These are phyloP conservation scores for Volvariella surrecta DNA, from an alignment of 1,284 basidiomycete genomes.

Conservation along the genomic window DNA sequence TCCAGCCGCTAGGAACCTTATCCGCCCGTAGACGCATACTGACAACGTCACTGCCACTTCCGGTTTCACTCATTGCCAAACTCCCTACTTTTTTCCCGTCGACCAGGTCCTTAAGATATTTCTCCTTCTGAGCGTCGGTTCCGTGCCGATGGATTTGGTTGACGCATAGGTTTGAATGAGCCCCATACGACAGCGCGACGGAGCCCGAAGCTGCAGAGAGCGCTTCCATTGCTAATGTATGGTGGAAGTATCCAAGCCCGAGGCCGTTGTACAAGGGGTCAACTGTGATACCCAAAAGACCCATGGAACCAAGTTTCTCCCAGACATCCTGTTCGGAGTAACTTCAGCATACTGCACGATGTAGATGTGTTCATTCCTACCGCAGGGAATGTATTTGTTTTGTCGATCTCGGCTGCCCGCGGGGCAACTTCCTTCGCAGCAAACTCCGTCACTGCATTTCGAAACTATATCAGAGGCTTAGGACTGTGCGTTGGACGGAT, in stretches of 20 bases:
- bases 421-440: conserved; percentile 77
- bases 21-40: conserved; percentile 83
- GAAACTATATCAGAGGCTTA: conserved; percentile 48
- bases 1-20: conserved; percentile 68
- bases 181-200: conserved; percentile 88
- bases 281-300: conserved; percentile 78
- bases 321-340: conserved; percentile 62
- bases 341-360: conserved; percentile 7
- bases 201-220: conserved; percentile 85
- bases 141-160: conserved; percentile 90
- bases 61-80: conserved; percentile 91
- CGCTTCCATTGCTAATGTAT: conserved; percentile 90
- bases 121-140: conserved; percentile 77
- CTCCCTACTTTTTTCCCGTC: conserved; percentile 82
- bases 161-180: conserved; percentile 87
- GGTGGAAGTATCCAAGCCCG: conserved; percentile 77
- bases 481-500: conserved; percentile 4
- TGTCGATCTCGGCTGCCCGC: conserved; percentile 78
- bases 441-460: conserved; percentile 70
- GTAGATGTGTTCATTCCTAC: conserved; percentile 30
- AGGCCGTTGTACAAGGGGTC: conserved; percentile 75
- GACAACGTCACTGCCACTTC: conserved; percentile 87
- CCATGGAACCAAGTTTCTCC: conserved; percentile 86
- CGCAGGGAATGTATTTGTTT: conserved; percentile 68
- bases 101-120: conserved; percentile 82